Base-by-base conservation (phyloP, 768 basidiomycete genomes). In the Collybiopsis luxurians region DNA sequence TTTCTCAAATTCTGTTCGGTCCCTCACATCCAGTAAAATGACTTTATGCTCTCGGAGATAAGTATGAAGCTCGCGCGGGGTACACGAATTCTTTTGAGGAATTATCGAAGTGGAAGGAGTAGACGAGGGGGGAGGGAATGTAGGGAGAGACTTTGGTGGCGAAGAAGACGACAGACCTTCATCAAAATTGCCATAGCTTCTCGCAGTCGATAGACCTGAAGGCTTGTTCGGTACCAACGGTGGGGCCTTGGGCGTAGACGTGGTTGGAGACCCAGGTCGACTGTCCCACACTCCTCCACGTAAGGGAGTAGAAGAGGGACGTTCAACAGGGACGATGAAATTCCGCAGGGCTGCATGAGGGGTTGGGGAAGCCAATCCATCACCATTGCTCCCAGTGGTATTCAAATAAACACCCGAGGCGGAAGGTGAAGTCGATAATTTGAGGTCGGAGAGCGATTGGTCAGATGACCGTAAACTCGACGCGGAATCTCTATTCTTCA, bases 21-120 rank as follows among this genome's bases (percentile, higher is more conserved):
- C 78, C n/a, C 95, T 80, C 19, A 95, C 83, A 67, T 97, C 95
- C 19, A 98, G 78, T 13, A 97, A 63, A 1, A 98, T 77, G 2
- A 92, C 82, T 51, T 83, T 82, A 59, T 81, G 69, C n/a, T 75
- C 72, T 9, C 67, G 71, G 56, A 88, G 69, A 65, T 88, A 92
- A 1, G 77, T 72, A 42, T 76, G 70, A 30, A 95, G 71, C 10
- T 83, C 79, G 56, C 77, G 78, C 5, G 91, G 85, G 52, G 74
- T 76, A 26, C 85, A 80, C 2, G 79, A 76, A 58, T 85, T 88
- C 13, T 78, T 82, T 21, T 79, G 73, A 3, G 87, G 88, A 42
- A 91, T 71, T 13, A 26, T 13, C 17, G 46, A 6, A 4, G 27
- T 31, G n/a, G 73, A 63, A 10, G 74, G 69, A 58, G 79, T 77